Percentiles rank a stretch among this genome's conserved stretches.
Conservation (phyloP, 176 grass and related monocot genomes). For the Olyra latifolia region DNA sequence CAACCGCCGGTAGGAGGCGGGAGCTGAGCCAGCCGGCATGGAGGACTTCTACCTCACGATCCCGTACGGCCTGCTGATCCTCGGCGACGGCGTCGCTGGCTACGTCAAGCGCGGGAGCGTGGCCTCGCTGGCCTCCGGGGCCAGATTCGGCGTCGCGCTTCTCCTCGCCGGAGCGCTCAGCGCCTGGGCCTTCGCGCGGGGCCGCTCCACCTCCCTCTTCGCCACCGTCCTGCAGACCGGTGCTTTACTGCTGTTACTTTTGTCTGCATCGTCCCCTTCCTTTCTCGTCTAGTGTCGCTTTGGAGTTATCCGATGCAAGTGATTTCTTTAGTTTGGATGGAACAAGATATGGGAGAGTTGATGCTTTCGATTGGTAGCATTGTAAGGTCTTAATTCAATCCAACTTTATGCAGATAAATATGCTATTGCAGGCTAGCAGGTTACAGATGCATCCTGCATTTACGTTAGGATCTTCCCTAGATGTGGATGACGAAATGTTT, state of each 20-base stretch:
- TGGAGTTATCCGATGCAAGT: background rate
- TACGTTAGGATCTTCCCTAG: background rate
- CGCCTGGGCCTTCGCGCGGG: constrained; percentile 53
- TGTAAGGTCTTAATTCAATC: background rate
- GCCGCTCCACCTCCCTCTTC: constrained; percentile 46
- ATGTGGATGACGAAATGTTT: background rate
- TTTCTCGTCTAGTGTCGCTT: background rate
- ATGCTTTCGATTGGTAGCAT: background rate
- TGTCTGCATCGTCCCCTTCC: background rate
- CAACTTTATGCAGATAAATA: background rate
- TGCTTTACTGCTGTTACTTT: constrained; percentile 4
- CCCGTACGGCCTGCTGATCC: constrained; percentile 62
- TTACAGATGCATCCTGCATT: background rate
- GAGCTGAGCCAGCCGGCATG: constrained; percentile 32
- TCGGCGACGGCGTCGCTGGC: constrained; percentile 59
- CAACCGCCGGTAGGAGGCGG: background rate
- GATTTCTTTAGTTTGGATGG: background rate
- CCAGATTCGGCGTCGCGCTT: constrained; percentile 56
- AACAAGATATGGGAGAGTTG: background rate
- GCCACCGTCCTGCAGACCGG: constrained; percentile 73
- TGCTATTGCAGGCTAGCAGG: background rate
- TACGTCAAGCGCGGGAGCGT: constrained; percentile 56
- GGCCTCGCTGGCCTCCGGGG: constrained; percentile 63
- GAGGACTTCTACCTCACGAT: constrained; percentile 90
- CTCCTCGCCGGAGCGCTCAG: constrained; percentile 74